Conservation (phyloP, 306 rosid genomes). For the Rubus parviflorus region DNA sequence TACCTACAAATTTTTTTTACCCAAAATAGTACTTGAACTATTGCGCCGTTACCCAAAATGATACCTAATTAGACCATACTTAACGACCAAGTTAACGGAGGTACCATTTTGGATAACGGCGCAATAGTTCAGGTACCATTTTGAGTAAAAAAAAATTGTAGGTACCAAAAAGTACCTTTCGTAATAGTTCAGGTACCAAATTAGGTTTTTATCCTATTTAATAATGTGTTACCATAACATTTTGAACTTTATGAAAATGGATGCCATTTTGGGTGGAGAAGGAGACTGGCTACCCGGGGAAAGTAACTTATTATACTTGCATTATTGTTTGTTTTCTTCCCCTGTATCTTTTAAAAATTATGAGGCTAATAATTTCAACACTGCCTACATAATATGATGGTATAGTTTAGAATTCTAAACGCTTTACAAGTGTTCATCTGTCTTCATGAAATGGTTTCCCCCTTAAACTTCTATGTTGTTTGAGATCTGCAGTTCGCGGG, state of each 20-base stretch:
- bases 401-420: neutral
- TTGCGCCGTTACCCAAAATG: too few relatives aligned
- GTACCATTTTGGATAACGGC: too few relatives aligned
- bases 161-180: too few relatives aligned
- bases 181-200: too few relatives aligned
- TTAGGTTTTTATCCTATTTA: too few relatives aligned
- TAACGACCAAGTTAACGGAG: too few relatives aligned
- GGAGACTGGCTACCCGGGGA: neutral
- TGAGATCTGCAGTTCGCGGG: conserved; percentile 74
- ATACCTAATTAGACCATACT: too few relatives aligned
- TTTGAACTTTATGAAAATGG: neutral
- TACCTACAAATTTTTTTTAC: too few relatives aligned
- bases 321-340: neutral
- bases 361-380: neutral
- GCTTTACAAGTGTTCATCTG: neutral
- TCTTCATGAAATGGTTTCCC: neutral
- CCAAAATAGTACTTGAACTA: too few relatives aligned
- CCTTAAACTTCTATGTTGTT: neutral
- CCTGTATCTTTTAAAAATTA: neutral
- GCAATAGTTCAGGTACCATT: too few relatives aligned
- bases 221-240: neutral
- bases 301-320: neutral
- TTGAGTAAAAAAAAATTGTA: too few relatives aligned
- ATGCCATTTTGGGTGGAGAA: neutral
- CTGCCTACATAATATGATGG: neutral